Evolutionary conservation across 306 rosid genomes (phyloP), one percentile per base, ranked within the genome.

Genomic region (Inga leiocalycina): DNA sequence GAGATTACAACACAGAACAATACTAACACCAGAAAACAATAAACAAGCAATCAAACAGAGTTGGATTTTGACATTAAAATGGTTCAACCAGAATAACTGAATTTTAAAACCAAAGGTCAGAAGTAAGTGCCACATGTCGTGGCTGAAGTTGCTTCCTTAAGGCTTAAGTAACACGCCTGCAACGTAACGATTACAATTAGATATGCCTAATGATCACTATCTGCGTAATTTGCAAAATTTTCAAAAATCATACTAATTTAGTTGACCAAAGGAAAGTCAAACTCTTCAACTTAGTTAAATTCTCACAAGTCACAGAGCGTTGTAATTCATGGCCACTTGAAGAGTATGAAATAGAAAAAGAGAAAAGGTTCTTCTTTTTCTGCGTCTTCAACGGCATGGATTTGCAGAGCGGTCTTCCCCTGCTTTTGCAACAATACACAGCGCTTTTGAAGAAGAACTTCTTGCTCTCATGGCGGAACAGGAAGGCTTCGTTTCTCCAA

Each of bases 391-490:
- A 51, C 27, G 10, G 32, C 68, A 89, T 88, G 97, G 78, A 65
- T 51, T 67, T 85, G 46, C 84, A 10, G 80, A 85, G 88, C 84
- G 95, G 94, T 3, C 66, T 90, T 27, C 82, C 80, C 2, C 81
- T 93, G 54, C 86, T 91, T 8, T 6, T 37, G 16, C 93, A 88
- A 13, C 98, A 95, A 78, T 93, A 51, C 92, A 82, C 3, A 0
- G 93, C 93, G 6, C 83, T 95, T 1, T 67, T 92, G 41, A 87
- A 44, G 72, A 95, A 95, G 88, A 95, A 95, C 75, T 16, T 86
- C 12, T 51, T 91, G 76, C 90, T 93, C 3, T 89, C 97, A 61
- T 92, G 94, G 91, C 89, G 98, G 61, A 89, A 83, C 88, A 92
- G 71, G 89, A 82, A 77, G 37, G 90, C 95, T 4, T 88, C 85